A percentile compares a stretch with the other conserved stretches of the same genome.
Conservation (phyloP, 768 basidiomycete genomes). For the Tubosaeta brunneosetosa region DNA sequence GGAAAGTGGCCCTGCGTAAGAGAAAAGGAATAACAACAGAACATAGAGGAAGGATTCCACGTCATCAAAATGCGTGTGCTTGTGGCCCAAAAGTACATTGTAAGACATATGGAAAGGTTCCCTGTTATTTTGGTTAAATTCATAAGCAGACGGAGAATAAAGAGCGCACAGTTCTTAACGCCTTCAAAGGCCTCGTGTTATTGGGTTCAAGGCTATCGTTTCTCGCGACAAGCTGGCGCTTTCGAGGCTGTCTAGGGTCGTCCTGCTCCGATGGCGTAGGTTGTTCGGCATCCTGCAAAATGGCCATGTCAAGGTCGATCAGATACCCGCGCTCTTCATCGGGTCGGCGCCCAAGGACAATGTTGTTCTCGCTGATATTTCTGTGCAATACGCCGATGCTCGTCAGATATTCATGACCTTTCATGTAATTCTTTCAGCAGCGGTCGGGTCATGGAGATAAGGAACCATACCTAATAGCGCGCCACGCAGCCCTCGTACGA, state of each 20-base stretch:
- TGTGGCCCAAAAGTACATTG: neutral
- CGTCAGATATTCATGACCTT: slow-evolving; percentile 14
- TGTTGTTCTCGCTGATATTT: slow-evolving; percentile 33
- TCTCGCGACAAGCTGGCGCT: too few relatives aligned
- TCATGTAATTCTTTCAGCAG: neutral
- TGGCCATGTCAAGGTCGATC: slow-evolving; percentile 28
- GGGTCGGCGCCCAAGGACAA: slow-evolving; percentile 22
- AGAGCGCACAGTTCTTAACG: neutral
- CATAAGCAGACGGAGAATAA: too few relatives aligned
- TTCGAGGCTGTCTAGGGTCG: too few relatives aligned
- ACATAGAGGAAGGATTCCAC: slow-evolving; percentile 17
- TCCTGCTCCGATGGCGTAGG: neutral
- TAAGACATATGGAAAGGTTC: slow-evolving; percentile 10
- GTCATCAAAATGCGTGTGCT: slow-evolving; percentile 9
- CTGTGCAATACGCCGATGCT: slow-evolving; percentile 26
- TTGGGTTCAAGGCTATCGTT: neutral
- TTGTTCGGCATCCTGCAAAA: neutral
- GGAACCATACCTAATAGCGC: neutral
- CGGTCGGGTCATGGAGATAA: neutral
- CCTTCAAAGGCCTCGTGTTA: neutral
- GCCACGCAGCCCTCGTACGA: neutral
- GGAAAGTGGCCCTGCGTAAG: neutral
- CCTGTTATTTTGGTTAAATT: neutral
- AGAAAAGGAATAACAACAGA: slow-evolving; percentile 10
- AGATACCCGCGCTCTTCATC: slow-evolving; percentile 22